These are phyloP conservation scores for Coprinellus aureogranulatus DNA, from an alignment of 768 basidiomycete genomes.

Conservation along the genomic window DNA sequence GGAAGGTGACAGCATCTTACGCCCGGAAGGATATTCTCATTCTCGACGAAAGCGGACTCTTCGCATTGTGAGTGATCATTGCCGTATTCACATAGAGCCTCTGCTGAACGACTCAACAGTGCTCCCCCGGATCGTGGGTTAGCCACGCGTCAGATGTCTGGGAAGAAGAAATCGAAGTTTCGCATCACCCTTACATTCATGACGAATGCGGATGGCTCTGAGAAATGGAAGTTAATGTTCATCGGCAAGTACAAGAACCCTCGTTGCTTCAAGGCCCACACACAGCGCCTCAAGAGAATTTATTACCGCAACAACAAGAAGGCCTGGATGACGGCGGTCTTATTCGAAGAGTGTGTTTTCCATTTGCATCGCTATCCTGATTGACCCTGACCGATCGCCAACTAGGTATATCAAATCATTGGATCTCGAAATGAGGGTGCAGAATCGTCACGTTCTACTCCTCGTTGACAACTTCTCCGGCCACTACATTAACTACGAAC, in stretches of 20 bases:
- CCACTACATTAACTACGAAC: conserved; percentile 24
- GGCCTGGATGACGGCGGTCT: conserved; percentile 35
- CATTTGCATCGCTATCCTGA: neutral
- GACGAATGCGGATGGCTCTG: conserved; percentile 30
- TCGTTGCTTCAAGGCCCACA: conserved; percentile 27
- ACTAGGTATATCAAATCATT: conserved; percentile 23
- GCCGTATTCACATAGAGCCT: no score
- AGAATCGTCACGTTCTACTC: conserved; percentile 23
- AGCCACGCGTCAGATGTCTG: conserved; percentile 27
- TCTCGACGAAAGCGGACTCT: no score
- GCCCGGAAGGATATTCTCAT: no score
- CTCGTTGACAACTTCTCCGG: conserved; percentile 32
- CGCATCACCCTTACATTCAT: conserved; percentile 24
- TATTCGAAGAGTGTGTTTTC: conserved; percentile 32
- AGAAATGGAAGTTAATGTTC: conserved; percentile 28
- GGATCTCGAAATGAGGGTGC: conserved; percentile 20
- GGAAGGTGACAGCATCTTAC: no score
- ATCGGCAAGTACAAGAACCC: conserved; percentile 34
- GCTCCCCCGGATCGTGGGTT: conserved; percentile 31
- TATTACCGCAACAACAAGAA: conserved; percentile 37
- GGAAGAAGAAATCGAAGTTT: conserved; percentile 31
- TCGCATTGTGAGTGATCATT: no score
- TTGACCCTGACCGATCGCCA: neutral
- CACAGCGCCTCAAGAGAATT: conserved; percentile 21
- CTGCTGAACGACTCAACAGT: neutral